A percentile compares a stretch with the other conserved stretches of the same genome.
These are phyloP conservation scores for Cinnamomum chago DNA, from an alignment of 164 flowering plant species.

Conservation along the genomic window DNA sequence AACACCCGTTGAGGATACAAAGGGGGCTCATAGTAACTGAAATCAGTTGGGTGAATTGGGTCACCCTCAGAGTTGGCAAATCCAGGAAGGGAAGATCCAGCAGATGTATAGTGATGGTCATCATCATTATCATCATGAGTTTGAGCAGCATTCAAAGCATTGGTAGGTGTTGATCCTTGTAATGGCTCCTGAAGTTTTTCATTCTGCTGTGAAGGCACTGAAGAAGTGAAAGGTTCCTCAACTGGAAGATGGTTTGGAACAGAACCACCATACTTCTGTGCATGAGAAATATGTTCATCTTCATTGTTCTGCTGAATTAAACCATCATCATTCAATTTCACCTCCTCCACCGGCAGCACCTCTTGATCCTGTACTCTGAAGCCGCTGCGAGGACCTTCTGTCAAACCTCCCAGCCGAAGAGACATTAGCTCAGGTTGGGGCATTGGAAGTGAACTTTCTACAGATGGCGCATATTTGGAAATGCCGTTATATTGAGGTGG, in stretches of 20 bases:
- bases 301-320: slow-evolving; percentile 28
- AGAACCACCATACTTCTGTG: slow-evolving; percentile 25
- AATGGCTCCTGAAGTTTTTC: not conserved
- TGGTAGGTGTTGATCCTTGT: slow-evolving; percentile 16
- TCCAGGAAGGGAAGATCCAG: slow-evolving; percentile 24
- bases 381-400: slow-evolving; percentile 23
- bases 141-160: slow-evolving; percentile 22
- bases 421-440: slow-evolving; percentile 24
- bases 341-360: slow-evolving; percentile 24
- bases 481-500: slow-evolving; percentile 28
- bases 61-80: slow-evolving; percentile 41
- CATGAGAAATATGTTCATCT: slow-evolving; percentile 22
- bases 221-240: slow-evolving; percentile 22
- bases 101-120: slow-evolving; percentile 26
- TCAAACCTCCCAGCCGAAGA: slow-evolving; percentile 23
- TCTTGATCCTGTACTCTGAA: slow-evolving; percentile 21
- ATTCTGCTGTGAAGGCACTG: not conserved
- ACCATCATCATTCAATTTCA: slow-evolving; percentile 33
- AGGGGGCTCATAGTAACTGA: slow-evolving; percentile 38
- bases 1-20: slow-evolving; percentile 49
- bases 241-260: slow-evolving; percentile 13
- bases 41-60: slow-evolving; percentile 37
- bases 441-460: slow-evolving; percentile 24
- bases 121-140: slow-evolving; percentile 27
- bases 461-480: slow-evolving; percentile 22